phyloP scores from a whole-genome alignment of 2,329 filamentous ascomycete species.

The Beauveria australis region DNA sequence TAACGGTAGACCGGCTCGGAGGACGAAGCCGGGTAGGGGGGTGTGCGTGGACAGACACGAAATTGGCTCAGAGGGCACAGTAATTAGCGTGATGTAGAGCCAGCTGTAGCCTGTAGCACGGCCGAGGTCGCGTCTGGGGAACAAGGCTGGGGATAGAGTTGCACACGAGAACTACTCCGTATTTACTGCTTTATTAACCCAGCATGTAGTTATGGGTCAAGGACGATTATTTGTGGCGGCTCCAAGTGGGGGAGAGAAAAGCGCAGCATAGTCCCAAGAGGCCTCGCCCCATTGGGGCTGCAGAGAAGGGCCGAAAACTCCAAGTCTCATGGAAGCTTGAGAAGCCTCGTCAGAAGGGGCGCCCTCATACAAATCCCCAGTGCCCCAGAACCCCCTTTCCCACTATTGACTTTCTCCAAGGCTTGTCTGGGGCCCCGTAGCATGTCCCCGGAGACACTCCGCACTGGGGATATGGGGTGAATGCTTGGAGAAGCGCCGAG shows the following conservation, averaged over 20 bases:
- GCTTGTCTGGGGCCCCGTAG: background rate
- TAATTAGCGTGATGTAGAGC: background rate
- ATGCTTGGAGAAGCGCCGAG: slow-evolving; percentile 8
- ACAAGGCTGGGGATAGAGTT: slow-evolving; percentile 3
- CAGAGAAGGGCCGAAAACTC: slow-evolving; percentile 7
- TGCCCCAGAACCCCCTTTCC: background rate
- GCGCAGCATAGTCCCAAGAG: background rate
- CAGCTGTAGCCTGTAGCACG: background rate
- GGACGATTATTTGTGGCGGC: background rate
- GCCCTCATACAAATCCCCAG: background rate
- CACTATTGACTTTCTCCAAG: background rate
- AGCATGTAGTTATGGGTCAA: background rate
- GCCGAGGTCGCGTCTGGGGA: background rate
- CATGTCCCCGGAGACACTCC: slow-evolving; percentile 4
- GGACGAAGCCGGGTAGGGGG: background rate
- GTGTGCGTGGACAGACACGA: background rate
- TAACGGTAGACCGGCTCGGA: background rate
- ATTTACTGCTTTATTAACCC: background rate
- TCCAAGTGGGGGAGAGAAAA: background rate
- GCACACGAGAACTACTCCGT: background rate
- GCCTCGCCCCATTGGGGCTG: slow-evolving; percentile 6
- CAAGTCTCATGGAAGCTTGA: background rate
- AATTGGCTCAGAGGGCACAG: background rate
- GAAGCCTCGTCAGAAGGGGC: background rate
- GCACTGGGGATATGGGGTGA: slow-evolving; percentile 1